These are phyloP conservation scores for Acer campestre DNA, from an alignment of 345 rosid species.

Conservation along the genomic window DNA sequence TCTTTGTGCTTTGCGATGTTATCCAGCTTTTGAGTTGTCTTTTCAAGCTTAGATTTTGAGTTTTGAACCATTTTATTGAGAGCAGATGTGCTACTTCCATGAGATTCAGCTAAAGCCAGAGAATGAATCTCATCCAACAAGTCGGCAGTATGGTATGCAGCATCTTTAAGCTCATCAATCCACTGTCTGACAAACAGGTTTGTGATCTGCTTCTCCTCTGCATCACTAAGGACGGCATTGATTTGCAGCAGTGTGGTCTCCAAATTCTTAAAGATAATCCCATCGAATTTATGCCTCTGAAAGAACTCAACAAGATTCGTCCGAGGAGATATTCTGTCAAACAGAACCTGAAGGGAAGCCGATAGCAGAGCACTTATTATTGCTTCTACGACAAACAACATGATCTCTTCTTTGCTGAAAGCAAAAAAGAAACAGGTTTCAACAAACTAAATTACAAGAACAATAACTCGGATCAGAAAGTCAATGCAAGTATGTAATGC, in stretches of 20 bases:
- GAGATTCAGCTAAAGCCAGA: neutral
- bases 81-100: too few species aligned
- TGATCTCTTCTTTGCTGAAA: neutral
- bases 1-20: constrained; percentile 12
- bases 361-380: constrained; percentile 11
- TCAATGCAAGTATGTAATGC: too few species aligned
- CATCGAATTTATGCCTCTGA: neutral
- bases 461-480: too few species aligned
- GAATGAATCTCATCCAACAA: constrained; percentile 21
- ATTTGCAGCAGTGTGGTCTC: constrained; percentile 4
- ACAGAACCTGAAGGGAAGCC: constrained; percentile 19
- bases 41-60: neutral
- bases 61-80: too few species aligned
- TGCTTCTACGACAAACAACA: neutral
- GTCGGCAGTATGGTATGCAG: constrained; percentile 17
- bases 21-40: constrained; percentile 11
- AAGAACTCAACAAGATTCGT: constrained; percentile 1
- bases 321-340: constrained; percentile 11
- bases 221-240: constrained; percentile 20
- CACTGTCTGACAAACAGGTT: constrained; percentile 5
- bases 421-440: neutral
- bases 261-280: constrained; percentile 5
- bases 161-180: constrained; percentile 28
- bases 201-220: constrained; percentile 20
- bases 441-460: neutral